phyloP scores from a whole-genome alignment of 371 early-diverging fungal genomes.

The Mucor indicus region DNA sequence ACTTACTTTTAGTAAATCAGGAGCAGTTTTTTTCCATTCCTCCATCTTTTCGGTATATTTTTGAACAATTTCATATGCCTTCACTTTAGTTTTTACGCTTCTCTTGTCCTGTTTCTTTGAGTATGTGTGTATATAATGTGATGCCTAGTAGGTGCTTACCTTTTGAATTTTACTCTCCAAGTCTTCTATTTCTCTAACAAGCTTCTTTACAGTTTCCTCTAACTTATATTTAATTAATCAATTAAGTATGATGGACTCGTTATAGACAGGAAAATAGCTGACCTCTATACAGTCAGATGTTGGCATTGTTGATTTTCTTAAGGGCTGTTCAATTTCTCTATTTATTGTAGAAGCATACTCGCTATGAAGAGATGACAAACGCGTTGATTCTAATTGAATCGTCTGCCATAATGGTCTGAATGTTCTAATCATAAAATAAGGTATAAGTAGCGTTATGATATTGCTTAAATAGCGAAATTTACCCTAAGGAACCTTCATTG shows the following conservation, averaged over 20 bases:
- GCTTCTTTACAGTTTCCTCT: too few species aligned
- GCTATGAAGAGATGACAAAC: conserved; percentile 7
- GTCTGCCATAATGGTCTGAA: conserved; percentile 21
- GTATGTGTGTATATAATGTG: too few species aligned
- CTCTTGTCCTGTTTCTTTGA: conserved; percentile 50
- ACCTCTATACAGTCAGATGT: too few species aligned
- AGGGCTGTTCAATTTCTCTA: conserved; percentile 14
- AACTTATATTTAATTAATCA: too few species aligned
- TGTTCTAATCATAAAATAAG: too few species aligned
- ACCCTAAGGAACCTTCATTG: conserved; percentile 15
- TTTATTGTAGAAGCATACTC: conserved; percentile 8
- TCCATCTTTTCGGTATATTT: conserved; percentile 18
- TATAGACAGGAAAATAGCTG: not conserved
- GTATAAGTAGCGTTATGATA: too few species aligned
- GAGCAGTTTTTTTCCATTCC: conserved; percentile 44
- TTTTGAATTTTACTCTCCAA: conserved; percentile 11
- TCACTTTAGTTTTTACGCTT: conserved; percentile 32
- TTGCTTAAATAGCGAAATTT: not conserved
- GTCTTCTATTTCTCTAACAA: conserved; percentile 31
- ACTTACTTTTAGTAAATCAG: conserved; percentile 45
- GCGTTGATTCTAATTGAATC: conserved; percentile 10
- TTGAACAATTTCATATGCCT: conserved; percentile 29
- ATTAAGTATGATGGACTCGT: too few species aligned
- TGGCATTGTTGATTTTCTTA: conserved; percentile 2
- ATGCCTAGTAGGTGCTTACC: too few species aligned